These are phyloP conservation scores for Jamesozyma hellenica DNA, from an alignment of 805 yeast species.

Conservation along the genomic window DNA sequence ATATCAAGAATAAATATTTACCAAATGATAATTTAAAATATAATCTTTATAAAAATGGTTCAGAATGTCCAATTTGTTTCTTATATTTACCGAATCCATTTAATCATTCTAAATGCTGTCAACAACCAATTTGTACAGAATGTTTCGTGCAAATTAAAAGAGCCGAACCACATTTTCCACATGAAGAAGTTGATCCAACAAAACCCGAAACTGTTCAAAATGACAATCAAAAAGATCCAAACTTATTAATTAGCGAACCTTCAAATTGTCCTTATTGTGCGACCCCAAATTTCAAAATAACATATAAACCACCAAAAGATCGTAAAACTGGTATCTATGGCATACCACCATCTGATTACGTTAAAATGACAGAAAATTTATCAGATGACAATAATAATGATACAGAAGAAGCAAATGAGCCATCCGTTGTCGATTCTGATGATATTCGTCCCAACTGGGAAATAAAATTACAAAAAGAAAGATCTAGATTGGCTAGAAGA, in stretches of 20 bases:
- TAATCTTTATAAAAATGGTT: conserved; percentile 52
- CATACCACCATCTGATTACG: conserved; percentile 37
- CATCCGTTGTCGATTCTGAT: conserved; percentile 58
- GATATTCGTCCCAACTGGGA: conserved; percentile 91
- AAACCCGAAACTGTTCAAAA: conserved; percentile 16
- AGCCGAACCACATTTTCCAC: conserved; percentile 58
- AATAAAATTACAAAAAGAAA: conserved; percentile 55
- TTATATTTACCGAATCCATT: conserved; percentile 40
- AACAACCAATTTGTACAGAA: conserved; percentile 89
- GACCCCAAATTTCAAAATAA: conserved; percentile 72
- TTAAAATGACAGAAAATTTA: neutral
- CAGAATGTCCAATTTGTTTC: conserved; percentile 36
- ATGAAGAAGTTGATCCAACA: conserved; percentile 40
- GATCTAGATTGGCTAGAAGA: conserved; percentile 67
- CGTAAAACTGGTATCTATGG: conserved; percentile 51
- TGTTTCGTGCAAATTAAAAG: conserved; percentile 95
- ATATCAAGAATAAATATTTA: conserved; percentile 30
- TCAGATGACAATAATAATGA: neutral
- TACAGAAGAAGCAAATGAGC: neutral
- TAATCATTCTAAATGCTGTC: conserved; percentile 79
- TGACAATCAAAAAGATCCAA: conserved; percentile 37
- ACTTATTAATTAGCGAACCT: conserved; percentile 69
- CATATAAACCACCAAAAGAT: conserved; percentile 54
- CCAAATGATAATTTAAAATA: conserved; percentile 37
- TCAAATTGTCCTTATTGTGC: conserved; percentile 94